A percentile compares a stretch with the other conserved stretches of the same genome.
These are phyloP conservation scores for Alternaria postmessia DNA, from an alignment of 2,329 filamentous ascomycete genomes.

Conservation along the genomic window DNA sequence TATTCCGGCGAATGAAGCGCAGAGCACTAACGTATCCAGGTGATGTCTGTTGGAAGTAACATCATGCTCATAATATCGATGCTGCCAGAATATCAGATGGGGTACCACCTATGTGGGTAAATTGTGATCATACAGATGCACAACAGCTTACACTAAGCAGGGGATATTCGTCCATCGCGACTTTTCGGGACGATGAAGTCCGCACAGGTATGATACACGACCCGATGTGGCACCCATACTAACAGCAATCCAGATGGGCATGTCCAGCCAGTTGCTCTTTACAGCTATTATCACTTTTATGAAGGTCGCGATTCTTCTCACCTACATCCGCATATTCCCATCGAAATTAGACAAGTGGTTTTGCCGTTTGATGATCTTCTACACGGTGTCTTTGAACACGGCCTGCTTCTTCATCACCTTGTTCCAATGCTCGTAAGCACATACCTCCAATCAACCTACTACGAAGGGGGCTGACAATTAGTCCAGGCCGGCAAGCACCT, in stretches of 20 bases:
- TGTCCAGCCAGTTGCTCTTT: slow-evolving; percentile 36
- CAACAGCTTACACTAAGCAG: slow-evolving; percentile 15
- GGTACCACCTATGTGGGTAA: slow-evolving; percentile 39
- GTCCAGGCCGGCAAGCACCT: slow-evolving; percentile 28
- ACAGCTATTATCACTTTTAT: slow-evolving; percentile 35
- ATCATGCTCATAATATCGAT: slow-evolving; percentile 39
- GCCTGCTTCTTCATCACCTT: slow-evolving; percentile 36
- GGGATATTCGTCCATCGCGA: slow-evolving; percentile 31
- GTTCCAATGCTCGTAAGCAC: slow-evolving; percentile 42
- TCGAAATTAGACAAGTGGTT: slow-evolving; percentile 40
- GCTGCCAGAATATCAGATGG: slow-evolving; percentile 35
- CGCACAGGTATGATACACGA: slow-evolving; percentile 23
- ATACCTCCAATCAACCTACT: not conserved
- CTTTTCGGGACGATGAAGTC: slow-evolving; percentile 25
- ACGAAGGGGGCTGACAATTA: not conserved
- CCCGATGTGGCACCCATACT: not conserved
- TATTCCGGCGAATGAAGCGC: too few species aligned
- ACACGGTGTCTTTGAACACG: slow-evolving; percentile 28
- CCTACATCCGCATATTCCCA: slow-evolving; percentile 38
- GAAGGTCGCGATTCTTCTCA: slow-evolving; percentile 38
- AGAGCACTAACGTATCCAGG: slow-evolving; percentile 6
- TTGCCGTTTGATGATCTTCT: slow-evolving; percentile 36
- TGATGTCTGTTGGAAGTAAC: slow-evolving; percentile 34
- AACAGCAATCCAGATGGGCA: slow-evolving; percentile 28
- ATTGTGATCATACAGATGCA: not conserved